Percentiles rank a stretch among this genome's conserved stretches.
Conservation (phyloP, 352 stramenopile species). For the Globisporangium nunn region DNA sequence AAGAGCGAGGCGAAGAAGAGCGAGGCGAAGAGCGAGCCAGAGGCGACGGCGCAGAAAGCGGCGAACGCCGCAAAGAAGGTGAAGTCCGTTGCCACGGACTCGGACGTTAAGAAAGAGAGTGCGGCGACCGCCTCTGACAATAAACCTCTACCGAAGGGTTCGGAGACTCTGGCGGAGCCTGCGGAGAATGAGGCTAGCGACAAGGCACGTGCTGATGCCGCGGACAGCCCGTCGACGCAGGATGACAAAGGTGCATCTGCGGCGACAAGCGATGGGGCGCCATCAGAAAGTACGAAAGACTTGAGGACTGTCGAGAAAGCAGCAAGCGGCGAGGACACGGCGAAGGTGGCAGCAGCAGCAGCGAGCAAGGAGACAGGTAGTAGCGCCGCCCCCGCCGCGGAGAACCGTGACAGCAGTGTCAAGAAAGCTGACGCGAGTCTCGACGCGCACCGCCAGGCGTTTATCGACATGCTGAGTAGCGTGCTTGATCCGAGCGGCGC, state of each 20-base stretch:
- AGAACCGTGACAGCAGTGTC: background rate
- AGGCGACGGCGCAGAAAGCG: background rate
- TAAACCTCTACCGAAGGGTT: background rate
- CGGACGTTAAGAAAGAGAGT: background rate
- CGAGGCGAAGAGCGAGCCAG: background rate
- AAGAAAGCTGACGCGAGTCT: constrained; percentile 28
- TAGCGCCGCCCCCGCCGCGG: background rate
- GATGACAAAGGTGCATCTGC: no score
- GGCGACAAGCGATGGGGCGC: no score
- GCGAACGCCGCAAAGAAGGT: background rate
- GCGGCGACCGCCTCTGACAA: background rate
- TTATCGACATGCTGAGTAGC: constrained; percentile 65
- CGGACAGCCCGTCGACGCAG: no score
- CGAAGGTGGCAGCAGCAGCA: background rate
- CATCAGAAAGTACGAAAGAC: no score
- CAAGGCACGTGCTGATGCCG: no score
- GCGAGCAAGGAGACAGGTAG: background rate
- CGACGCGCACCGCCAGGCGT: constrained; percentile 50
- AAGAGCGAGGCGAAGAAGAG: constrained; percentile 2
- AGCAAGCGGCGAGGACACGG: background rate
- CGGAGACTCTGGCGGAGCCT: background rate
- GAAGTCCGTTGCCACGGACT: background rate
- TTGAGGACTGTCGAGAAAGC: background rate
- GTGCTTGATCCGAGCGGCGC: constrained; percentile 38
- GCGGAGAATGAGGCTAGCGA: background rate